Base-by-base conservation (phyloP, 495 filamentous ascomycete species). In the Paragyromitra xinjiangensis region DNA sequence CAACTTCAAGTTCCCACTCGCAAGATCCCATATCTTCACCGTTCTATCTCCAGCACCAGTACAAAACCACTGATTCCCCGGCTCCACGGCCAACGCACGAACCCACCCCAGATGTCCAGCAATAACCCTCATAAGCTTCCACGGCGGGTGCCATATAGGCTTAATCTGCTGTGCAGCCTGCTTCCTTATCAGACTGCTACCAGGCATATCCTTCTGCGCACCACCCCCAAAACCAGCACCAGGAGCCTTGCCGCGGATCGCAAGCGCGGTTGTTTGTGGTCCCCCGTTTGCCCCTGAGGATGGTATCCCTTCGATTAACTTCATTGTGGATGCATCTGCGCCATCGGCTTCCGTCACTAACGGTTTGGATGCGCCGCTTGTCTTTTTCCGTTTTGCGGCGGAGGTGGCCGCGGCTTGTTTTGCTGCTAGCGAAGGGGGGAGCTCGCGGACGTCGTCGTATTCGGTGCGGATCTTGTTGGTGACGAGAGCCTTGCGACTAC, bases 21-120 rank as follows among this genome's bases (percentile, higher is more conserved):
- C 96, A 48, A 98, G 85, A 85, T 98, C 94, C 95, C 95, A 99
- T 73, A 99, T 97, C 85, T 99, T 99, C 84, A 99, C 98, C 4
- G 96, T 98, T 26, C 96, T 88, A 82, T 99, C 96, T 65, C 94
- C 96, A 24, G 94, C 94, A 67, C 96, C 96, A 82, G 93, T 97
- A 34, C 92, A 95, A 83, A 99, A 99, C 93, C 94, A 99, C 84
- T 97, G 88, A 83, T 99, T 99, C 79, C 93, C 92, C 1, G 96
- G 96, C 83, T 98, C 96, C 48, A 98, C 91, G 12, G 95, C 93
- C 81, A 99, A 85, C 80, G 89, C 89, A 48, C 96, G 89, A 72
- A 99, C 96, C 96, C 96, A 99, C 45, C 96, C 96, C 80, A 98
- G 81, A 84, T 98, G 96, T 39, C 96, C 96, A 7, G 93, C 97